Base-by-base conservation (phyloP, 495 filamentous ascomycete genomes). In the Achaetomiella virescens region DNA sequence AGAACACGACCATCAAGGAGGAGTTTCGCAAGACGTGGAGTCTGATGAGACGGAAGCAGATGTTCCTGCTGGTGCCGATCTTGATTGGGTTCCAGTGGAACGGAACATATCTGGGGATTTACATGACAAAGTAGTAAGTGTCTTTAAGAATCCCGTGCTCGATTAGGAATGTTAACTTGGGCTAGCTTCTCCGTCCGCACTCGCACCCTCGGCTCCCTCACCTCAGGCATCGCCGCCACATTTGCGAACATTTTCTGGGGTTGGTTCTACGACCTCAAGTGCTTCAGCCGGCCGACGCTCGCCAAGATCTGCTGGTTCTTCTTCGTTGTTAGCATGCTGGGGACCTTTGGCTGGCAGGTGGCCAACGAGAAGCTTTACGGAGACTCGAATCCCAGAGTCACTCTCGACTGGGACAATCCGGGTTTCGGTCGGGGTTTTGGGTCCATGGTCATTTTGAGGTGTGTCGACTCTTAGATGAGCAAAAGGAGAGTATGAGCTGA, bases 31-130 rank as follows among this genome's bases (percentile, higher is more conserved):
- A 77, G 42, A 68, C 78, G 25, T 79, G 74, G 73, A 61, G 59
- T 14, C 62, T 77, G 3, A 57, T 78, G 10, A 76, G 68, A 58
- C 63, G 73, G 14, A 76, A 67, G 60, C 69, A 78, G 20, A 75
- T 83, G 63, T 68, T 75, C 42, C 66, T 83, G 1, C 69, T 84
- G 6, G 66, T 84, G 15, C 80, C 80, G 10, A 69, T 83, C 36
- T 72, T 81, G 29, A 65, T 81, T n/a, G 77, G 78, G 0, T 76
- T 75, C 46, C 75, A 78, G 43, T 83, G 79, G 72, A 80, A 81
- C 48, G 54, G 63, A 6, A 79, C 80, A 3, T 83, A 84, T 42
- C 67, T 78, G 31, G 74, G 76, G n/a, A 83, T 81, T 57, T 83
- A 82, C 64, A 70, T 82, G 58, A 77, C 79, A 17, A 78, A 78